These are phyloP conservation scores for Besnoitia besnoiti DNA, from an alignment of 169 alveolate genomes.

Conservation along the genomic window DNA sequence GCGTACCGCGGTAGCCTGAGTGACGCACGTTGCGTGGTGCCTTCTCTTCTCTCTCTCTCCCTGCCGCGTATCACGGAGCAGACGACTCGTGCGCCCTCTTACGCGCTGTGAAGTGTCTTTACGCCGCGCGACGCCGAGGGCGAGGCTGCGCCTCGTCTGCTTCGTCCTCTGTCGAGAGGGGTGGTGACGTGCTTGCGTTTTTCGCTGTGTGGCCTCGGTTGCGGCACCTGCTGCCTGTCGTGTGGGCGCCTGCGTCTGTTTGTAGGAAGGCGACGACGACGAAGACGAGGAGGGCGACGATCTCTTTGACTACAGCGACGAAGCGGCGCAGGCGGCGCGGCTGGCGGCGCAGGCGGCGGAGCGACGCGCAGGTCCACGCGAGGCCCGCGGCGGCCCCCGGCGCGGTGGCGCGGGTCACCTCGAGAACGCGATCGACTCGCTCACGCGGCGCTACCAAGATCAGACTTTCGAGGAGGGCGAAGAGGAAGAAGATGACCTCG, in stretches of 20 bases:
- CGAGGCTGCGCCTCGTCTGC: no score
- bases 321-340: conserved; percentile 49
- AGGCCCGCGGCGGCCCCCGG: conserved; percentile 17
- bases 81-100: no score
- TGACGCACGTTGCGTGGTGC: no score
- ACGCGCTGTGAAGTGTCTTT: no score
- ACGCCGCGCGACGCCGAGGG: no score
- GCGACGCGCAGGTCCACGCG: conserved; percentile 31
- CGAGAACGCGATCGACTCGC: conserved; percentile 48
- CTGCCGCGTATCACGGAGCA: no score
- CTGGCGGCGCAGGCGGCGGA: conserved; percentile 48
- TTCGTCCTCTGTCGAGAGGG: no score
- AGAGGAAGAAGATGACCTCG: conserved; percentile 45
- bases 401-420: conserved; percentile 47
- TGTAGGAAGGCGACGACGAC: conserved; percentile 46
- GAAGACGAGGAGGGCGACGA: conserved; percentile 48
- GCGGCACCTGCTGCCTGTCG: neutral
- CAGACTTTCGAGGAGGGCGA: conserved; percentile 55
- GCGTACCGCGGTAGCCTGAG: no score
- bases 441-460: conserved; percentile 41
- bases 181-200: conserved; percentile 32
- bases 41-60: no score
- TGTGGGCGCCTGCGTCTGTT: neutral
- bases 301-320: conserved; percentile 34
- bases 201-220: conserved; percentile 44